Conservation (phyloP, 2,329 filamentous ascomycete genomes). For the Lachnum nothofagi region DNA sequence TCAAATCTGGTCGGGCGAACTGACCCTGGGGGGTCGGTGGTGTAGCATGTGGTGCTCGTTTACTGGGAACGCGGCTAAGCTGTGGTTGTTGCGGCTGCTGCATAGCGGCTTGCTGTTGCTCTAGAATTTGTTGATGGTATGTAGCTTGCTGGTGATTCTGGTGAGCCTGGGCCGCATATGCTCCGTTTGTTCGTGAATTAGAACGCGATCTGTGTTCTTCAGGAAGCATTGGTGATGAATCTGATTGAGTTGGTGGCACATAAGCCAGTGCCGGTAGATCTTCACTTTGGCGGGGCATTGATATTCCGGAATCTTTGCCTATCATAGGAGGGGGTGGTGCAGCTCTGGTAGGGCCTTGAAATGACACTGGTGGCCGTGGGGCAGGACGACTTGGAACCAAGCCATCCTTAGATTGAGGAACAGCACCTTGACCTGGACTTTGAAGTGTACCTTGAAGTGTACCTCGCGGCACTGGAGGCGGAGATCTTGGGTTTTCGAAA, state of each 20-base stretch:
- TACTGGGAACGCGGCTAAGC: slow-evolving; percentile 68
- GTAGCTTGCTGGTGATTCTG: slow-evolving; percentile 33
- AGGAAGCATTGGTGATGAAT: slow-evolving; percentile 49
- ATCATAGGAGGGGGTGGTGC: slow-evolving; percentile 53
- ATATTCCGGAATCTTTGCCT: slow-evolving; percentile 59
- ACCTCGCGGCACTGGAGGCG: slow-evolving; percentile 73
- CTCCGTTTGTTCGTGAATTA: slow-evolving; percentile 58
- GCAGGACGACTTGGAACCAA: slow-evolving; percentile 79
- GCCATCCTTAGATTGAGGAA: slow-evolving; percentile 49
- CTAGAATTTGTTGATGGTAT: slow-evolving; percentile 60
- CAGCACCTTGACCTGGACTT: slow-evolving; percentile 32
- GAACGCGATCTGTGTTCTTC: slow-evolving; percentile 65
- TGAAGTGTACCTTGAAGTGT: slow-evolving; percentile 19
- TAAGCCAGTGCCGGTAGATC: slow-evolving; percentile 41
- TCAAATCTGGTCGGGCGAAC: slow-evolving; percentile 34
- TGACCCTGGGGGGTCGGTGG: slow-evolving; percentile 51
- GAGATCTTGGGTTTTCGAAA: slow-evolving; percentile 93
- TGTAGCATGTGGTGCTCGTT: slow-evolving; percentile 55
- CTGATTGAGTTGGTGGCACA: slow-evolving; percentile 25
- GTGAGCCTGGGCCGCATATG: slow-evolving; percentile 27
- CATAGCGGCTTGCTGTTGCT: slow-evolving; percentile 83
- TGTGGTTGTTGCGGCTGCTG: slow-evolving; percentile 64
- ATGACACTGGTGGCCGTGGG: slow-evolving; percentile 78
- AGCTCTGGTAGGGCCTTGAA: slow-evolving; percentile 56
- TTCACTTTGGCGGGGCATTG: slow-evolving; percentile 53